Conservation (phyloP, 2,329 filamentous ascomycete genomes). For the Nakataea oryzae region DNA sequence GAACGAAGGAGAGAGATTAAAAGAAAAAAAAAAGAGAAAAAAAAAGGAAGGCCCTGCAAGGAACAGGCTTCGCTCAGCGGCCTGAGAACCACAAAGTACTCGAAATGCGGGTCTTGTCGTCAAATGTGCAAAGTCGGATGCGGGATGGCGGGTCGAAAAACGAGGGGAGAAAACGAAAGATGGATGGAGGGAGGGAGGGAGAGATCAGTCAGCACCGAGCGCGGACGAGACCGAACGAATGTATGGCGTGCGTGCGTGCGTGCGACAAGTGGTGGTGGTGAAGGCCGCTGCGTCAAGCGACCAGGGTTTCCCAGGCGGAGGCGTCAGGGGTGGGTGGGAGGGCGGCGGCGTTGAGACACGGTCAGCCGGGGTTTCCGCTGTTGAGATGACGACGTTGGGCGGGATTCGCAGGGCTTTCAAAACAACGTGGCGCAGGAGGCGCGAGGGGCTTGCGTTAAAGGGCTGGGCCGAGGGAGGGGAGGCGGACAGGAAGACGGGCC, state of each 20-base stretch:
- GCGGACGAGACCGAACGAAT: neutral
- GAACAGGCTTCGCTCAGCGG: neutral
- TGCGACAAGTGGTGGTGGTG: neutral
- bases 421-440: neutral
- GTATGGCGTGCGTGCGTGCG: too few relatives aligned
- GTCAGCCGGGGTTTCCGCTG: neutral
- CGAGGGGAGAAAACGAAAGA: neutral
- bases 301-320: neutral
- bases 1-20: too few relatives aligned
- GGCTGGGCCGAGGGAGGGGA: neutral
- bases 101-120: neutral
- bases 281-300: neutral
- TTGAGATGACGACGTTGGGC: neutral
- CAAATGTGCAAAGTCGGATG: neutral
- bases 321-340: neutral
- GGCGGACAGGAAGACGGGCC: neutral
- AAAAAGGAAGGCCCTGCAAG: too few relatives aligned
- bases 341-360: neutral
- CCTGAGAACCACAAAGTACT: neutral
- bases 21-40: neutral
- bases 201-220: neutral
- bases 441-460: neutral
- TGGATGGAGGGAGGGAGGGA: too few relatives aligned
- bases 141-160: neutral
- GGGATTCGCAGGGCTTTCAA: neutral